Conservation (phyloP, 495 filamentous ascomycete genomes). For the Articulospora tetracladia region DNA sequence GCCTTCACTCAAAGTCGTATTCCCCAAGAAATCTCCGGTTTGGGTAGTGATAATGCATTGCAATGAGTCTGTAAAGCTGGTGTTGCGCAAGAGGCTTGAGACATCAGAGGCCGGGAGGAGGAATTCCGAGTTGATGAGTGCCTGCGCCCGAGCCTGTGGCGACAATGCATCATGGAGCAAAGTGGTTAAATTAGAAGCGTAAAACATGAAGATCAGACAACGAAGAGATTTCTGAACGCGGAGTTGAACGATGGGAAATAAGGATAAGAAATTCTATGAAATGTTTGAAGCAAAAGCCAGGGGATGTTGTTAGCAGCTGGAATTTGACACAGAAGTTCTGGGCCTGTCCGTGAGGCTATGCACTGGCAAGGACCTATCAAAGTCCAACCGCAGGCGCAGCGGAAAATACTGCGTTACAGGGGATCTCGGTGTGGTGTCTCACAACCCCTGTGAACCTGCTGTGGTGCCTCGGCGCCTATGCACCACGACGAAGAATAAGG, state of each 20-base stretch:
- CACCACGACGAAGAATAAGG: too few species aligned
- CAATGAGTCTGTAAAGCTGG: slow-evolving; percentile 1
- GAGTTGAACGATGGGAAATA: not conserved
- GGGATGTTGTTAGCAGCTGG: too few species aligned
- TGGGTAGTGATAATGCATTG: not conserved
- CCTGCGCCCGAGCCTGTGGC: not conserved
- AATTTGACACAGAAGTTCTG: too few species aligned
- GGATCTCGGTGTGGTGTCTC: not conserved
- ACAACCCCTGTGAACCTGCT: not conserved
- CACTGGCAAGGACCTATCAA: not conserved
- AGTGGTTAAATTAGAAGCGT: not conserved
- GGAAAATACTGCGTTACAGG: not conserved
- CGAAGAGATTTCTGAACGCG: not conserved
- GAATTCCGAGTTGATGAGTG: not conserved
- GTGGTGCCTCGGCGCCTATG: too few species aligned
- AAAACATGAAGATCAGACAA: not conserved
- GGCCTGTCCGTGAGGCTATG: too few species aligned
- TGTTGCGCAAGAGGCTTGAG: slow-evolving; percentile 3
- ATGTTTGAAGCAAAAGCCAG: too few species aligned
- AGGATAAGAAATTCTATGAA: not conserved
- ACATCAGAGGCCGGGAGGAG: not conserved
- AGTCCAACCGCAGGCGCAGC: not conserved
- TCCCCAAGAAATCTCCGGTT: too few species aligned
- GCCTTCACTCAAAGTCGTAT: not conserved
- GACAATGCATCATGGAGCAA: not conserved